phyloP scores from a whole-genome alignment of 257 asterid species.

The Rubia yunnanensis region DNA sequence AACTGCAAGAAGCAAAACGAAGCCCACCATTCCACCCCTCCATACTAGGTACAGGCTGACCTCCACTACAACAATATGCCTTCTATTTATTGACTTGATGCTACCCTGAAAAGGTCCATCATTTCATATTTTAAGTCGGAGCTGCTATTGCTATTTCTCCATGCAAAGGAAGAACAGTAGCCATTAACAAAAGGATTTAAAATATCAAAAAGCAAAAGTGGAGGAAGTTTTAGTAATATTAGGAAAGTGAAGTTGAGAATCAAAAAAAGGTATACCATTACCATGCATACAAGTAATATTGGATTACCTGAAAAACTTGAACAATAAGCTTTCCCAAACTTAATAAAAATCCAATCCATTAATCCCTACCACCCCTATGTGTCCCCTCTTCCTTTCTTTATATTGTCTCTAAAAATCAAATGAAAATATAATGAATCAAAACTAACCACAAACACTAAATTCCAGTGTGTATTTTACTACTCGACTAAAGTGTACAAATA shows the following conservation, averaged over 20 bases:
- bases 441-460: no score
- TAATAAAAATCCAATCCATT: slow-evolving; percentile 28
- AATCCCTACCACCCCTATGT: slow-evolving; percentile 22
- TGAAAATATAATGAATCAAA: no score
- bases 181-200: slow-evolving; percentile 2
- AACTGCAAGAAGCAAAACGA: no score
- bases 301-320: slow-evolving; percentile 23
- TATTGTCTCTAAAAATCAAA: no score
- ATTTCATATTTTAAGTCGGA: not conserved
- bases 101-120: slow-evolving; percentile 7
- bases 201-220: not conserved
- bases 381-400: slow-evolving; percentile 5
- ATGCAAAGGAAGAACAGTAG: not conserved
- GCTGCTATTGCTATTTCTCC: slow-evolving; percentile 4
- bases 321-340: slow-evolving; percentile 32
- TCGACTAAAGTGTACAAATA: no score
- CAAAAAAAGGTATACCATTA: slow-evolving; percentile 23
- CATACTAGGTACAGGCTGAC: not conserved
- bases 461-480: no score
- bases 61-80: slow-evolving; percentile 6
- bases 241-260: slow-evolving; percentile 25
- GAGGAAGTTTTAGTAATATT: slow-evolving; percentile 5
- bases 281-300: not conserved
- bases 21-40: slow-evolving; percentile 8
- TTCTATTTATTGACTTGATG: slow-evolving; percentile 11